Evolutionary conservation across 2,329 filamentous ascomycete genomes (phyloP), one percentile per base, ranked within the genome.

Genomic region (Colletotrichum brevisporum): DNA sequence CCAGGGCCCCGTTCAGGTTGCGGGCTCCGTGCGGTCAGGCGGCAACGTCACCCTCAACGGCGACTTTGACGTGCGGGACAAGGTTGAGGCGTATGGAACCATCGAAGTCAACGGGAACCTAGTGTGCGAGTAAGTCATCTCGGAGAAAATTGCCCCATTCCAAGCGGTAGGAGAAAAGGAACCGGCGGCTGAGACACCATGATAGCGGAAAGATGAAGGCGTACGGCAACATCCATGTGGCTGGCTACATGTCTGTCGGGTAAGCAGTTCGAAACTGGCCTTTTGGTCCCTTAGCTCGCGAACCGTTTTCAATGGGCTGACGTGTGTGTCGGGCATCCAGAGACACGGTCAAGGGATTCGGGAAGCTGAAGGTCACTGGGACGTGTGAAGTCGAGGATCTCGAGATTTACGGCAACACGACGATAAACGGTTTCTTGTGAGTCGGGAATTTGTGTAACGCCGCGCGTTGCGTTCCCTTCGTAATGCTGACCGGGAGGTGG

Each of bases 371-470:
- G 58, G 73, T 86, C 26, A 76, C 77, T 12, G 84, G 84, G 6
- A 81, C 77, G 26, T 75, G 84, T 6, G 79, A 85, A 47, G 83
- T 79, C 12, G 75, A 78, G 4, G 81, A 82, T 31, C 74, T 86
- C 18, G 83, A 86, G 67, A 82, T 86, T 13, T 86, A 83, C 74
- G 84, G 84, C 8, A 82, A 83, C 57, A 74, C 85, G 50, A 81
- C 75, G 50, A 80, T 86, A 67, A 80, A 81, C 10, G 84, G 84
- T 57, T 81, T 79, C 66, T 69, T 85, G 84, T 85, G 71, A 73
- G 77, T 78, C 27, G 26, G 16, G 53, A 41, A 10, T 36, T 8
- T 9, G 31, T 36, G 31, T 31, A 47, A 47, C 9, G 21, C 15
- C 24, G 13, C 15, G 21, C 41, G 54, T 15, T 75, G 31, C 74